Conservation (phyloP, 2,329 filamentous ascomycete species). For the Fusarium nanum region DNA sequence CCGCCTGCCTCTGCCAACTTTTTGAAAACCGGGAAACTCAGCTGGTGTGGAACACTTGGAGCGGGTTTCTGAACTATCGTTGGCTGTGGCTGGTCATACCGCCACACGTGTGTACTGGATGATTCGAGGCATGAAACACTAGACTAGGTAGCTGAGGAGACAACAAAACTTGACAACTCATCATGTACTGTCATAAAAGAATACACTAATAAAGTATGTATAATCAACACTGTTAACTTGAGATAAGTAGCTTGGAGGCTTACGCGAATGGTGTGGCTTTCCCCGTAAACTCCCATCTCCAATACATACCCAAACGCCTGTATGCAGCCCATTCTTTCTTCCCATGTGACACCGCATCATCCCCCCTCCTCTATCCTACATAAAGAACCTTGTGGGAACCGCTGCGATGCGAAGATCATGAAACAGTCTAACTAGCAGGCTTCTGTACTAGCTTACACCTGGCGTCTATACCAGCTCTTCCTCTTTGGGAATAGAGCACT, state of each 20-base stretch:
- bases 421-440: slow-evolving; percentile 21
- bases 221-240: neutral
- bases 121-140: slow-evolving; percentile 34
- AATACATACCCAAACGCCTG: slow-evolving; percentile 28
- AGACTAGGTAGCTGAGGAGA: slow-evolving; percentile 1
- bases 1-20: slow-evolving; percentile 39
- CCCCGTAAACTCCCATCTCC: slow-evolving; percentile 15
- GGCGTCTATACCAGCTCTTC: neutral
- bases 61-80: slow-evolving; percentile 20
- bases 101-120: slow-evolving; percentile 31
- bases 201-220: slow-evolving; percentile 1
- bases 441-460: slow-evolving; percentile 15
- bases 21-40: slow-evolving; percentile 38
- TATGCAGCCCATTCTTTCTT: slow-evolving; percentile 16
- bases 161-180: slow-evolving; percentile 5
- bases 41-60: slow-evolving; percentile 24
- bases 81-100: slow-evolving; percentile 35
- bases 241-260: neutral
- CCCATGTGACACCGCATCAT: slow-evolving; percentile 3
- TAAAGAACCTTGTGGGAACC: slow-evolving; percentile 4
- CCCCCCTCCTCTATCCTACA: slow-evolving; percentile 15
- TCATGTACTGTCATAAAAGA: slow-evolving; percentile 18
- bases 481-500: slow-evolving; percentile 14
- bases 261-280: slow-evolving; percentile 3
- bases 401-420: slow-evolving; percentile 12